These are phyloP conservation scores for Eremothecium coryli DNA, from an alignment of 1,139 yeast species.

Conservation along the genomic window DNA sequence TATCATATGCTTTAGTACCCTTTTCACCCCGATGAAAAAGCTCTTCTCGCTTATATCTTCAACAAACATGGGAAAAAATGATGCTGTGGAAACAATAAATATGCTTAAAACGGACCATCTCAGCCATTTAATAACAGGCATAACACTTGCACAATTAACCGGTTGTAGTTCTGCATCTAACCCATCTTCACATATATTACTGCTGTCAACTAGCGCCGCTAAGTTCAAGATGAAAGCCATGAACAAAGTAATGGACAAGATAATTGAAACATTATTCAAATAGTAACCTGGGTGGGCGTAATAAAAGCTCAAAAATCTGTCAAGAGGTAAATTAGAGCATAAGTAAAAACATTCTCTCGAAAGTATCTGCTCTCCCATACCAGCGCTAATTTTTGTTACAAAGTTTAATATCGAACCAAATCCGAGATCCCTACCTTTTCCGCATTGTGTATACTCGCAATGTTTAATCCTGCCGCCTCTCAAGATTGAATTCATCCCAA, in stretches of 20 bases:
- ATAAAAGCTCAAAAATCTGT: slow-evolving; percentile 65
- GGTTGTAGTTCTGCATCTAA: slow-evolving; percentile 56
- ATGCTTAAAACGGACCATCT: slow-evolving; percentile 67
- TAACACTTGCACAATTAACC: slow-evolving; percentile 55
- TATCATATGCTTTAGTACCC: slow-evolving; percentile 52
- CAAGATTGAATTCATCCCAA: slow-evolving; percentile 64
- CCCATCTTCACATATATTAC: slow-evolving; percentile 53
- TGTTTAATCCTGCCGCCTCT: slow-evolving; percentile 71
- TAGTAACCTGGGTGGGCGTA: slow-evolving; percentile 76
- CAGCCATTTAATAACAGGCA: slow-evolving; percentile 62
- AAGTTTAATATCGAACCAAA: slow-evolving; percentile 68
- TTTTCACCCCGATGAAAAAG: slow-evolving; percentile 56
- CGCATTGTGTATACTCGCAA: slow-evolving; percentile 70
- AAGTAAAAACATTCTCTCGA: slow-evolving; percentile 66
- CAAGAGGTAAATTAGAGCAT: slow-evolving; percentile 63
- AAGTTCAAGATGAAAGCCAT: slow-evolving; percentile 58
- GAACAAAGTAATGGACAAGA: slow-evolving; percentile 55
- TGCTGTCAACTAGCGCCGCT: slow-evolving; percentile 58
- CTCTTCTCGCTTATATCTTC: slow-evolving; percentile 70
- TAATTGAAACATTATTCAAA: slow-evolving; percentile 60
- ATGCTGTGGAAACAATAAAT: slow-evolving; percentile 64
- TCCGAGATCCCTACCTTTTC: slow-evolving; percentile 74
- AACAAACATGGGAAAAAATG: slow-evolving; percentile 60
- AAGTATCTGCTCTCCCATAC: slow-evolving; percentile 75
- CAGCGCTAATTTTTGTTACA: slow-evolving; percentile 72